phyloP scores from a whole-genome alignment of 2,329 filamentous ascomycete genomes.

The Aureobasidium vineae region DNA sequence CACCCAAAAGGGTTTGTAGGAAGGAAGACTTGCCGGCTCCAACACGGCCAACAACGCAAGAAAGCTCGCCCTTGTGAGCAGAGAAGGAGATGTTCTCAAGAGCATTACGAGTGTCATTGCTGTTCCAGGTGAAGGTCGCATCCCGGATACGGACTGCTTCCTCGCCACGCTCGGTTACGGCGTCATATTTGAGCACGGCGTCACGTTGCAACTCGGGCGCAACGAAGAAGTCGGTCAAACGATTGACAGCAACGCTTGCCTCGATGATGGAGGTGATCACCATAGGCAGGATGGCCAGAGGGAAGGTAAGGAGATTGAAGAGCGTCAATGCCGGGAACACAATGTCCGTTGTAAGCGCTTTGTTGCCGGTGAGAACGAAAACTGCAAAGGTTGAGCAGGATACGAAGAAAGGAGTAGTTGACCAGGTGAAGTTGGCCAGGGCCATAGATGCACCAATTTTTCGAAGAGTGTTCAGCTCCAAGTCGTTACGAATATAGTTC shows the following conservation, averaged over 20 bases:
- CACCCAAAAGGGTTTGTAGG: slow-evolving; percentile 81
- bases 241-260: slow-evolving; percentile 84
- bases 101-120: slow-evolving; percentile 64
- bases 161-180: slow-evolving; percentile 74
- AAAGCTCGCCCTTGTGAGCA: slow-evolving; percentile 88
- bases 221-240: slow-evolving; percentile 78
- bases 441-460: slow-evolving; percentile 95
- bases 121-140: slow-evolving; percentile 93
- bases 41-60: slow-evolving; percentile 91
- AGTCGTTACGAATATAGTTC: slow-evolving; percentile 92
- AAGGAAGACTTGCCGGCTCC: slow-evolving; percentile 93
- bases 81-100: slow-evolving; percentile 84
- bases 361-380: slow-evolving; percentile 80
- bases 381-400: slow-evolving; percentile 96
- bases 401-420: slow-evolving; percentile 92
- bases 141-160: slow-evolving; percentile 81
- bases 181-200: slow-evolving; percentile 68
- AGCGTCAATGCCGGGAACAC: slow-evolving; percentile 91
- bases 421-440: slow-evolving; percentile 97
- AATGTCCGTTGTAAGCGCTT: slow-evolving; percentile 85
- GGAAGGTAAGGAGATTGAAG: slow-evolving; percentile 96
- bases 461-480: slow-evolving; percentile 89
- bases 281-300: slow-evolving; percentile 91
- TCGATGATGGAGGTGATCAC: slow-evolving; percentile 97
- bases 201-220: slow-evolving; percentile 89